Conservation (phyloP, 164 flowering plant species). For the Litsea cubeba region DNA sequence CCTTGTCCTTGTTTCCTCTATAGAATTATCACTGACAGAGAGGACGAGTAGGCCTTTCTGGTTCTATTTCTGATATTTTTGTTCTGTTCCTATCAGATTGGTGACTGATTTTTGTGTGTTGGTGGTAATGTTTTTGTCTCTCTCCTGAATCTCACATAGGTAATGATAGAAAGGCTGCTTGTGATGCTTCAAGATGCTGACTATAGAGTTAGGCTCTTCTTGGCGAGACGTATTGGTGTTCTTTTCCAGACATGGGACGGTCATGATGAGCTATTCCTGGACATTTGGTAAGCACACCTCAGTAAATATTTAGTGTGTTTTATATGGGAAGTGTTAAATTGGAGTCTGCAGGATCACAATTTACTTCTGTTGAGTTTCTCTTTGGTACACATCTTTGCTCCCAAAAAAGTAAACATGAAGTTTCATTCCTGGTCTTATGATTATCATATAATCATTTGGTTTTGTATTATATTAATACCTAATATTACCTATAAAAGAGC, state of each 20-base stretch:
- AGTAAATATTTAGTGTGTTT: not conserved
- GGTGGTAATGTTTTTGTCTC: not conserved
- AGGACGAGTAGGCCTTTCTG: not conserved
- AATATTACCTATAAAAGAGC: too few species aligned
- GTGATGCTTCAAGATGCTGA: conserved; percentile 76
- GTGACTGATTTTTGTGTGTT: not conserved
- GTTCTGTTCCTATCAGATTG: not conserved
- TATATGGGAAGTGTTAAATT: not conserved
- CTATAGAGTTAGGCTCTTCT: conserved; percentile 71
- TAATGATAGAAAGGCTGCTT: conserved; percentile 71
- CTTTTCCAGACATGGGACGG: conserved; percentile 98
- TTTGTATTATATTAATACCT: too few species aligned
- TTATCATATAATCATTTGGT: too few species aligned
- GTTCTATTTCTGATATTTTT: not conserved
- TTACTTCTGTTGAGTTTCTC: not conserved
- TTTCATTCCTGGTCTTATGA: not conserved
- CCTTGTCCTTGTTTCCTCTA: not conserved
- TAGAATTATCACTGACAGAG: not conserved
- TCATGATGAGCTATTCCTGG: conserved; percentile 79
- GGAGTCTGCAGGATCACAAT: not conserved
- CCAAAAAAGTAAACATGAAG: not conserved
- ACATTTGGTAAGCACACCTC: conserved; percentile 58
- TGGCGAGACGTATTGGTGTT: conserved; percentile 69
- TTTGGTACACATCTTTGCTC: conserved; percentile 1
- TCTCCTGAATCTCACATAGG: conserved; percentile 28